phyloP scores from a whole-genome alignment of 768 basidiomycete species.

The Calocera cornea region DNA sequence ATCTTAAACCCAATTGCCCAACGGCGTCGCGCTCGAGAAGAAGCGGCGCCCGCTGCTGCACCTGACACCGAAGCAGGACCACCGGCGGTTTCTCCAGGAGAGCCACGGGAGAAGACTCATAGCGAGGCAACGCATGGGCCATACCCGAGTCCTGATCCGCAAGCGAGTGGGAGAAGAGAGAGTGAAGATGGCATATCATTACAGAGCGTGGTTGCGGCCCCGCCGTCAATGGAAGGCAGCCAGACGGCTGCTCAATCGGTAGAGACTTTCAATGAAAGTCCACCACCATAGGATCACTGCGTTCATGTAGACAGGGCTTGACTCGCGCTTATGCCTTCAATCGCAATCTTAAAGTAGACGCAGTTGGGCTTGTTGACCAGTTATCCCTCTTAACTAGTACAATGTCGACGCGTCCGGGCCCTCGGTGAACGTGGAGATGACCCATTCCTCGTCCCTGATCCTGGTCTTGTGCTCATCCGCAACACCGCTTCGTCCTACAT shows the following conservation, averaged over 20 bases:
- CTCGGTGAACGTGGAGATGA: too few relatives aligned
- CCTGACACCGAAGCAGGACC: not conserved
- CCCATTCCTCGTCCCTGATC: too few relatives aligned
- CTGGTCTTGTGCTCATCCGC: too few relatives aligned
- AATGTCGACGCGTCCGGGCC: too few relatives aligned
- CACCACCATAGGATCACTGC: too few relatives aligned
- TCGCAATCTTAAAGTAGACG: too few relatives aligned
- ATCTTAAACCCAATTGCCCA: slow-evolving; percentile 51
- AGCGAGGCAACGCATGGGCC: not conserved
- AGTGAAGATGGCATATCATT: not conserved
- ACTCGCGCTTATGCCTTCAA: too few relatives aligned
- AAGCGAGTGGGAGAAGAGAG: not conserved
- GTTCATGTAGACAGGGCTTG: too few relatives aligned
- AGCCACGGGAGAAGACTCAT: not conserved
- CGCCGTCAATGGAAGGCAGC: not conserved
- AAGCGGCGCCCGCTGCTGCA: not conserved
- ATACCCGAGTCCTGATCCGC: not conserved
- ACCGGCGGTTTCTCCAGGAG: not conserved
- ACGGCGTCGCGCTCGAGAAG: slow-evolving; percentile 21
- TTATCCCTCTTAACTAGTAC: too few relatives aligned
- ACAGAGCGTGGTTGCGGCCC: not conserved
- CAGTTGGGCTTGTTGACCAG: too few relatives aligned
- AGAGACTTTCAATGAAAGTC: not conserved
- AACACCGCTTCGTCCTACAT: too few relatives aligned
- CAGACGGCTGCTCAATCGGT: not conserved